A percentile compares a stretch with the other conserved stretches of the same genome.
Conservation (phyloP, 306 rosid genomes). For the Acmispon strigosus region DNA sequence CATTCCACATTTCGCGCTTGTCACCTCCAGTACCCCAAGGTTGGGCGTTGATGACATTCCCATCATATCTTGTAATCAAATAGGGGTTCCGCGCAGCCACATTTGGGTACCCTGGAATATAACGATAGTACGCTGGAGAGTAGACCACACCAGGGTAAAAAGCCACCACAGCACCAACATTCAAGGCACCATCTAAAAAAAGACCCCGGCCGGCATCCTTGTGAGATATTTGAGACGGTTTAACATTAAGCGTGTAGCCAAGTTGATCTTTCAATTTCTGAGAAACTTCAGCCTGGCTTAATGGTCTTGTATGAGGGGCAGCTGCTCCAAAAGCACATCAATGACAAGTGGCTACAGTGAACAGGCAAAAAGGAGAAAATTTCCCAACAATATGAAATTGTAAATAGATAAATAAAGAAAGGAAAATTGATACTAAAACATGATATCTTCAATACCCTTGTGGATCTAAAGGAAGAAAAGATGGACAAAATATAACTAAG, state of each 20-base stretch:
- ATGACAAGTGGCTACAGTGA: conserved; percentile 28
- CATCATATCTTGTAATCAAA: conserved; percentile 87
- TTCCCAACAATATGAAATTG: conserved; percentile 11
- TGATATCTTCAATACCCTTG: neutral
- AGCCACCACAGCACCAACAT: conserved; percentile 72
- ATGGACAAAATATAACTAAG: neutral
- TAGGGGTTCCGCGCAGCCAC: conserved; percentile 66
- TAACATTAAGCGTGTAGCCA: conserved; percentile 66
- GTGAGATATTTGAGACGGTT: conserved; percentile 70
- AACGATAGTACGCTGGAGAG: conserved; percentile 76
- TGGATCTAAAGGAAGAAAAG: neutral
- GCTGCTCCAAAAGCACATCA: conserved; percentile 60
- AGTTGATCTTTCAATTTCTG: conserved; percentile 50
- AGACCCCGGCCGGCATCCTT: conserved; percentile 78
- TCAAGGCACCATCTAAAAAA: conserved; percentile 65
- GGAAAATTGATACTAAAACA: neutral
- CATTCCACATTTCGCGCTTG: conserved; percentile 53
- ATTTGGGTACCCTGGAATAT: conserved; percentile 88
- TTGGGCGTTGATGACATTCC: conserved; percentile 69
- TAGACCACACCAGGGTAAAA: conserved; percentile 82
- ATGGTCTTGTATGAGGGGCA: conserved; percentile 52
- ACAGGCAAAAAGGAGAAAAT: conserved; percentile 3
- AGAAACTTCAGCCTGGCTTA: conserved; percentile 53
- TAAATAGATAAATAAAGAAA: conserved; percentile 3
- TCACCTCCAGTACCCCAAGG: conserved; percentile 87